Evolutionary conservation across 331 rosid species (phyloP), one percentile per base, ranked within the genome.

Genomic region (Rhamnella rubrinervis): DNA sequence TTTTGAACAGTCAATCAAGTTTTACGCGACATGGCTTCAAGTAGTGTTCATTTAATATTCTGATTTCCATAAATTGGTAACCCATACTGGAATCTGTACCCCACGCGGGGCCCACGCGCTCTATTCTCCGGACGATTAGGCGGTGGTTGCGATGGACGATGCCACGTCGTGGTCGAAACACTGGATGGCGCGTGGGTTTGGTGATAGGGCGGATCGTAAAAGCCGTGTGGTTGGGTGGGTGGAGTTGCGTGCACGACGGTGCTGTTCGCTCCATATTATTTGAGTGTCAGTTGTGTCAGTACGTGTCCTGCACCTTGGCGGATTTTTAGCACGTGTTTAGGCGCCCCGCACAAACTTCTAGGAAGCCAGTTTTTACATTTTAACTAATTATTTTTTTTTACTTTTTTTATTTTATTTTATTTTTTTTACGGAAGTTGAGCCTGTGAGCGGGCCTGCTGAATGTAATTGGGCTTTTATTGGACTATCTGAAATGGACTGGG

Each of bases 261-360:
- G 49, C 49, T n/a, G 75, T 38, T 47, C 16, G 4, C n/a, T 12
- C 14, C 13, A 8, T 61, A 38, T 37, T 14, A 0, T 23, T n/a
- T 19, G 38, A 16, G 56, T 44, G 64, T 52, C 77, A 49, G 72
- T 66, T 47, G 67, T 31, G 67, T 31, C 3, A 66, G 46, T 66
- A 57, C 67, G 72, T 59, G 72, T 49, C 52, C 66, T n/a, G 37
- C 67, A 74, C 66, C 55, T 47, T 49, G 21, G 72, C 55, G n/a
- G 47, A 10, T 37, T 1, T 7, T 4, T 13, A 14, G 55, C 78
- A 74, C 73, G 73, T 74, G 68, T 74, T 59, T 31, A 7, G 14
- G 6, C 19, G 21, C 12, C 16, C 52, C 13, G 6, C 77, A 44
- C 77, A 16, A 18, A 64, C 25, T 26, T 11, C 40, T 14, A 25